These are phyloP conservation scores for Beauveria medogensis DNA, from an alignment of 2,329 filamentous ascomycete genomes.

Conservation along the genomic window DNA sequence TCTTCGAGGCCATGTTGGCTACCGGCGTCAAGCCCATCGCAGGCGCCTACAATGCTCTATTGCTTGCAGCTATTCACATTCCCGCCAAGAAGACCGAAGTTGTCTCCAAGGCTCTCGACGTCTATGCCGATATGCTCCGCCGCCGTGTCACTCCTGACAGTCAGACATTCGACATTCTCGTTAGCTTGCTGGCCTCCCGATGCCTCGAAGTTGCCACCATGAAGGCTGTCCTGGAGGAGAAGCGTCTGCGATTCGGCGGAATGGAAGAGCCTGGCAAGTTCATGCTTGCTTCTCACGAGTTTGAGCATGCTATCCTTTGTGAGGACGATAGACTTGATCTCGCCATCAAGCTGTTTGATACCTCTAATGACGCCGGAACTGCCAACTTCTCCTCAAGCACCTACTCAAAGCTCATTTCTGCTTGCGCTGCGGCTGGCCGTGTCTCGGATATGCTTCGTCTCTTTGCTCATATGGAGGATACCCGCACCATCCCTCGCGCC, in stretches of 20 bases:
- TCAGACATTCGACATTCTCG: slow-evolving; percentile 80
- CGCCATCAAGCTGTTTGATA: slow-evolving; percentile 77
- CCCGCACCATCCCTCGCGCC: slow-evolving; percentile 64
- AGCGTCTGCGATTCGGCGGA: slow-evolving; percentile 74
- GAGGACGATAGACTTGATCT: slow-evolving; percentile 84
- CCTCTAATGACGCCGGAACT: slow-evolving; percentile 55
- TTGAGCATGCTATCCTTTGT: slow-evolving; percentile 75
- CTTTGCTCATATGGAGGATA: slow-evolving; percentile 84
- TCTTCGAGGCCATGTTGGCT: slow-evolving; percentile 84
- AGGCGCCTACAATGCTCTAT: slow-evolving; percentile 83
- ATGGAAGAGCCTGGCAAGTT: slow-evolving; percentile 79
- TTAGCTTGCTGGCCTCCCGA: slow-evolving; percentile 71
- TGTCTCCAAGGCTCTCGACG: slow-evolving; percentile 83
- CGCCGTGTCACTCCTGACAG: slow-evolving; percentile 74
- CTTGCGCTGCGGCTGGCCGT: slow-evolving; percentile 74
- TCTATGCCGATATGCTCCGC: slow-evolving; percentile 93
- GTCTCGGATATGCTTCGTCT: slow-evolving; percentile 84
- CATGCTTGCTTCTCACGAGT: slow-evolving; percentile 80
- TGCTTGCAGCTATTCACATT: slow-evolving; percentile 76
- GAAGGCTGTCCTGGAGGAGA: slow-evolving; percentile 69
- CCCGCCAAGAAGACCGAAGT: slow-evolving; percentile 73
- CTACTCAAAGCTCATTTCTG: slow-evolving; percentile 77
- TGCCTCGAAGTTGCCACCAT: slow-evolving; percentile 69
- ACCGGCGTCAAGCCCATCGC: slow-evolving; percentile 74
- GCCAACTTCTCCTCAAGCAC: slow-evolving; percentile 70